Base-by-base conservation (phyloP, 2,329 filamentous ascomycete species). In the Parafenestella ontariensis region DNA sequence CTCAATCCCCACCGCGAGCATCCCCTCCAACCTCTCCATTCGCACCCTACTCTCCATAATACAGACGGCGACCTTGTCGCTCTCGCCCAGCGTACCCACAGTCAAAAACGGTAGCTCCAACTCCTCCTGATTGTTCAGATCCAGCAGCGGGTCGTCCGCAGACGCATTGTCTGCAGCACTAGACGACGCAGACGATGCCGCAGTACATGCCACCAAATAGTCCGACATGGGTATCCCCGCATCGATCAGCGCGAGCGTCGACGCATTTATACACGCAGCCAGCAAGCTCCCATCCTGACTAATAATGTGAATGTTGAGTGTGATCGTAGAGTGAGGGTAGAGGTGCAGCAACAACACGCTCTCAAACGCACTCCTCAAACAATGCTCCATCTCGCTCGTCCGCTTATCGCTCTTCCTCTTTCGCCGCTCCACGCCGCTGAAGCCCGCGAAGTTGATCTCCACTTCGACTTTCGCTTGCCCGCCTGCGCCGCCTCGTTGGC, bases 161-260 rank as follows among this genome's bases (percentile, higher is more conserved):
- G 90, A 89, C 68, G 90, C 88, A 51, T 85, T 85, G 55, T 83
- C 80, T 1, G 56, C 70, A 4, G 66, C 65, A 8, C 59, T 61
- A 0, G 86, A 84, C n/a, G 58, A 61, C 0, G 87, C 87, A 0
- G 89, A 91, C 13, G 89, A 90, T 3, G 93, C 95, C 0, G 92
- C 90, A 0, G 93, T 96, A 77, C 91, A 96, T 5, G 93, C 92
- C 20, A 88, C 87, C 2, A 98, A 85, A 72, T 97, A 96, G 72
- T 96, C 92, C 2, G 88, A 87, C 93, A 98, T 97, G 21, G 95
- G 95, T 18, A 99, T 89, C 47, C 95, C 95, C 0, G 95, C 95
- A 73, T 99, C 95, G 58, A 98, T 89, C 20, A 98, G 86, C 0
- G 95, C 95, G 11, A 99, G 85, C 0, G 94, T 96, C 0, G 90